These are phyloP conservation scores for Pestalotiopsis sp. DNA, from an alignment of 2,329 filamentous ascomycete genomes.

Conservation along the genomic window DNA sequence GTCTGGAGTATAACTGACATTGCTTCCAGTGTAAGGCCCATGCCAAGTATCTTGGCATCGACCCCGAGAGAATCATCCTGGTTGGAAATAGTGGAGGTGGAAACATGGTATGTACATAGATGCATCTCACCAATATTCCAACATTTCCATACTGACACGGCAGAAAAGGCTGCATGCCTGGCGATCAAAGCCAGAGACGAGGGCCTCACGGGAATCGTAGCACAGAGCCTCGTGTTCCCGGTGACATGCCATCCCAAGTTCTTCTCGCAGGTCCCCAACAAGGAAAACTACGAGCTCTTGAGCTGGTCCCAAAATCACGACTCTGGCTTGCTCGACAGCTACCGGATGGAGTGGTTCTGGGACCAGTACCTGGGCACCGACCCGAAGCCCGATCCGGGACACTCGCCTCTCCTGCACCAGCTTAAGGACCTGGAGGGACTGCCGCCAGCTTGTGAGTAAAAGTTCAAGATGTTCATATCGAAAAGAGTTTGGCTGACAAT, in stretches of 20 bases:
- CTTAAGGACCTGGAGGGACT: constrained; percentile 25
- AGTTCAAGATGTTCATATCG: background rate
- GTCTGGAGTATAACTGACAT: constrained; percentile 7
- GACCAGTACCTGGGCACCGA: constrained; percentile 33
- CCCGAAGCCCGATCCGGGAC: constrained; percentile 27
- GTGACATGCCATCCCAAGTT: constrained; percentile 38
- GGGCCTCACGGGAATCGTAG: constrained; percentile 33
- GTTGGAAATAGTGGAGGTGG: constrained; percentile 53
- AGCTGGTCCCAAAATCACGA: constrained; percentile 37
- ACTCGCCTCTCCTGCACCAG: constrained; percentile 37
- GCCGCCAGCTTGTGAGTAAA: constrained; percentile 35
- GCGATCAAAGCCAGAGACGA: constrained; percentile 34
- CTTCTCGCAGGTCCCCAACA: constrained; percentile 23
- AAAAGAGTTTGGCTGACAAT: background rate
- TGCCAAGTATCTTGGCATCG: constrained; percentile 38
- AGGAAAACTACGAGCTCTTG: constrained; percentile 36
- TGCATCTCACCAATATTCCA: background rate
- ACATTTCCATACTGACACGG: background rate
- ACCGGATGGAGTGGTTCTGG: constrained; percentile 36
- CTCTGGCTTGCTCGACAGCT: constrained; percentile 30
- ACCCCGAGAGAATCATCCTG: constrained; percentile 42
- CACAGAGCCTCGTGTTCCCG: constrained; percentile 37
- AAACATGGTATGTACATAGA: constrained; percentile 40
- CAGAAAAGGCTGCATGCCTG: constrained; percentile 27
- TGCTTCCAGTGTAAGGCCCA: constrained; percentile 46